Conservation (phyloP, 1,284 basidiomycete genomes). For the Heterobasidion occidentale region DNA sequence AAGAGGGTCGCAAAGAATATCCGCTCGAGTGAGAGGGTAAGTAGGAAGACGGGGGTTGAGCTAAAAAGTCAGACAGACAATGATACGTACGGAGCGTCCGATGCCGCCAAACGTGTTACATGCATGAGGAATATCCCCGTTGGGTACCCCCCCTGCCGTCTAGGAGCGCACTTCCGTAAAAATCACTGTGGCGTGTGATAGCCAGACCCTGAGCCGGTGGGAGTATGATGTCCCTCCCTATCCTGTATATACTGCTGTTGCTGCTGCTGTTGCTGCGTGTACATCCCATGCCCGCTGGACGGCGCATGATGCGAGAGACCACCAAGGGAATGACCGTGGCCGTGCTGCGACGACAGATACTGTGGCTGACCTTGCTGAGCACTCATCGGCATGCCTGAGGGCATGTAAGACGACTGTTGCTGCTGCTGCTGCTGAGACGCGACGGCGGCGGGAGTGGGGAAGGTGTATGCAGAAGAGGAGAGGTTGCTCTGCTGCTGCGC, state of each 20-base stretch:
- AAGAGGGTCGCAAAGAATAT: no score
- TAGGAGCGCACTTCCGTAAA: no score
- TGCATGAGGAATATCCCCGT: no score
- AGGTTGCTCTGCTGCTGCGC: conserved; percentile 7
- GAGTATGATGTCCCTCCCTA: conserved; percentile 21
- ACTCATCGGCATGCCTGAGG: conserved; percentile 11
- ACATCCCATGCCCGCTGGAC: conserved; percentile 17
- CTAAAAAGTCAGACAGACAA: no score
- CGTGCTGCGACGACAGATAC: not conserved
- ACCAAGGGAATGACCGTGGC: not conserved
- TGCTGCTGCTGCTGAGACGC: conserved; percentile 8
- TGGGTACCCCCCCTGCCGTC: no score
- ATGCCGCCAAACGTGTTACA: no score
- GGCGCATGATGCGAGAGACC: conserved; percentile 4
- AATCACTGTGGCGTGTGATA: conserved; percentile 25
- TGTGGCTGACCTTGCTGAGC: conserved; percentile 14
- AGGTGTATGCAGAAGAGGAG: conserved; percentile 10
- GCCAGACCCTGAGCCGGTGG: conserved; percentile 22
- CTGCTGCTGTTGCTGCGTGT: conserved; percentile 15
- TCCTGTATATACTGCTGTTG: conserved; percentile 10
- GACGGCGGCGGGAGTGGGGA: conserved; percentile 13
- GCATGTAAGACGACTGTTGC: conserved; percentile 12
- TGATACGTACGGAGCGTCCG: no score
- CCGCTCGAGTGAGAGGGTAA: no score
- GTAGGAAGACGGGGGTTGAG: no score